Conservation (phyloP, 73 alveolate species). For the Paramecium tetraurelia region DNA sequence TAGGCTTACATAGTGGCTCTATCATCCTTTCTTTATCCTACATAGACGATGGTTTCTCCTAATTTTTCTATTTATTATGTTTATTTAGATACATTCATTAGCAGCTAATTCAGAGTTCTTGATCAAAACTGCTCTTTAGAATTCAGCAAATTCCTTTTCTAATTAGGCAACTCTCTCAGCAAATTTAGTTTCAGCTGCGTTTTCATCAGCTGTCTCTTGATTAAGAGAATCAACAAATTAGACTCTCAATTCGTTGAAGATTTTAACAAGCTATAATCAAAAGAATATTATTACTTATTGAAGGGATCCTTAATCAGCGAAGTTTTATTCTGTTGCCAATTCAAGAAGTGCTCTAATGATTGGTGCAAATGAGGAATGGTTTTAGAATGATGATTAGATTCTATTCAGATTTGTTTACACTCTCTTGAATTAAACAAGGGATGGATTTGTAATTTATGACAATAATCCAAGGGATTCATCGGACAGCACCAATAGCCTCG, state of each 20-base stretch:
- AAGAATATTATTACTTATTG: background rate
- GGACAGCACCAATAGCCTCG: constrained; percentile 45
- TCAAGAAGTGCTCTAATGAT: constrained; percentile 39
- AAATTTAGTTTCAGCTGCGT: constrained; percentile 21
- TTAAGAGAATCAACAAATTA: constrained; percentile 31
- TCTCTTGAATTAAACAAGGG: constrained; percentile 44
- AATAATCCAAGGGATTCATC: constrained; percentile 33
- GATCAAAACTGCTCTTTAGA: constrained; percentile 45
- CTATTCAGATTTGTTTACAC: constrained; percentile 29
- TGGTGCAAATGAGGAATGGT: constrained; percentile 37
- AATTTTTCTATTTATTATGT: background rate
- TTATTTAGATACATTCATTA: background rate
- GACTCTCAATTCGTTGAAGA: constrained; percentile 45
- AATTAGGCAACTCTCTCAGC: constrained; percentile 37
- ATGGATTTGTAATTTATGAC: constrained; percentile 7
- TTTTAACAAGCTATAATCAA: background rate
- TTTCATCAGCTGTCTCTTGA: constrained; percentile 9
- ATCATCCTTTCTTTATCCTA: constrained; percentile 24
- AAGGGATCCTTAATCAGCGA: constrained; percentile 34
- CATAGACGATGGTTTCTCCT: background rate
- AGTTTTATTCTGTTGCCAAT: constrained; percentile 47
- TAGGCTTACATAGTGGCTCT: background rate
- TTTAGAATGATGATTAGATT: constrained; percentile 37
- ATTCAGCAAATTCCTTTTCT: constrained; percentile 35
- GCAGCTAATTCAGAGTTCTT: constrained; percentile 47